Conservation (phyloP, 192 early-diverging fungal species). For the Coemansia sp. region DNA sequence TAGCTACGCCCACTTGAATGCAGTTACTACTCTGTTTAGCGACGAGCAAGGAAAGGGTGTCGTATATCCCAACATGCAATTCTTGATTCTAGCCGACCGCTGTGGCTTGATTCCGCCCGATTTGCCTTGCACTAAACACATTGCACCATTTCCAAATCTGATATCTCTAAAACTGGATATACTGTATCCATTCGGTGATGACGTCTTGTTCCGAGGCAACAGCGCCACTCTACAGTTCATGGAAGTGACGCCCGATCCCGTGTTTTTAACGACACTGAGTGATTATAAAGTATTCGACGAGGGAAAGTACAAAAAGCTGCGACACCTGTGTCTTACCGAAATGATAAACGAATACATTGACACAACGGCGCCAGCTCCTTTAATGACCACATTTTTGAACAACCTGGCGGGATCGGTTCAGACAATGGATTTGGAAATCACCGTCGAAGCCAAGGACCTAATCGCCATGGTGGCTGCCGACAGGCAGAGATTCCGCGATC, state of each 20-base stretch:
- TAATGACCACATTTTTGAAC: neutral
- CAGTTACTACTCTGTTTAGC: neutral
- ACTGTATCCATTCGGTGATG: conserved; percentile 18
- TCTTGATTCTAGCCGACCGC: neutral
- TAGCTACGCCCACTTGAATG: neutral
- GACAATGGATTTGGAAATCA: neutral
- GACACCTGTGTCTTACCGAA: neutral
- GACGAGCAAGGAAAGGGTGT: neutral
- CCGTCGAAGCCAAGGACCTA: neutral
- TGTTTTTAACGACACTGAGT: neutral
- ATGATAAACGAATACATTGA: neutral
- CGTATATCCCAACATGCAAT: conserved; percentile 8
- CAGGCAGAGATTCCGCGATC: neutral
- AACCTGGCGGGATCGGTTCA: neutral
- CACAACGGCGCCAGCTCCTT: neutral
- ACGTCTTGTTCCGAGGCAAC: conserved; percentile 17
- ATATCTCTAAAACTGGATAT: neutral
- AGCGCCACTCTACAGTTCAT: conserved; percentile 9
- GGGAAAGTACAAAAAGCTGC: neutral
- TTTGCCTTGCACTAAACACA: neutral
- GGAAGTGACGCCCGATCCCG: neutral
- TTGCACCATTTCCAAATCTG: conserved; percentile 11
- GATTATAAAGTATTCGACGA: neutral
- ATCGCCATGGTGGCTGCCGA: neutral
- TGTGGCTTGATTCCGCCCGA: neutral